Evolutionary conservation across 768 basidiomycete species (phyloP), one percentile per base, ranked within the genome.

Genomic region (Fistulinella prunicolor): DNA sequence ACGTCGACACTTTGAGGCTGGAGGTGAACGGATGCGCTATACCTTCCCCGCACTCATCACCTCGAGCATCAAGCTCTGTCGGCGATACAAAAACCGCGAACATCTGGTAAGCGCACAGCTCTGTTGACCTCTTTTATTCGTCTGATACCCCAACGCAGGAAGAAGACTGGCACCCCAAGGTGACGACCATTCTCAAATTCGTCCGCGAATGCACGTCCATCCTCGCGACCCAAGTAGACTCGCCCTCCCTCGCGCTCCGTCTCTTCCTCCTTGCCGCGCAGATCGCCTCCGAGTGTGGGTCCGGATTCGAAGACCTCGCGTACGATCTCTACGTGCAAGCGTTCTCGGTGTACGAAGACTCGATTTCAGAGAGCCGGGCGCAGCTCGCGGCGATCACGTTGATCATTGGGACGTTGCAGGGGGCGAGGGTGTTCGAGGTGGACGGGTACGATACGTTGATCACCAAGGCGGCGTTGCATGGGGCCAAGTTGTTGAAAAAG

Each of bases 251-350:
- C 49, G 94, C 94, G 6, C 81, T 99, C 6, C 87, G 94, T 0
- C 77, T 98, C 2, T 98, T 95, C 80, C 84, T 99, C 22, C 86
- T 98, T 53, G 87, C 95, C 0, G 94, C 96, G 0, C 93, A 97
- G 66, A 87, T 96, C 23, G 82, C 95, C 0, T 95, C 96, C 60
- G 92, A 95, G 63, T 92, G 91, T 49, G 90, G 85, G 0, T 87
- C 95, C 51, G 90, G 85, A 0, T 91, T 97, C 57, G 94, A 96
- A 68, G 94, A 98, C 64, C 82, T 98, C 50, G 84, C 92, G 14
- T 99, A 99, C 64, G 95, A 99, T 65, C 85, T 98, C 57, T 97
- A 94, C 61, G 96, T 98, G 13, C 94, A 97, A 65, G 92, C 94
- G 0, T 97, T 99, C 67, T 93, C 86, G 22, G 93, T 98, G 12